Conservation (phyloP, 345 rosid species). For the Corymbia maculata region DNA sequence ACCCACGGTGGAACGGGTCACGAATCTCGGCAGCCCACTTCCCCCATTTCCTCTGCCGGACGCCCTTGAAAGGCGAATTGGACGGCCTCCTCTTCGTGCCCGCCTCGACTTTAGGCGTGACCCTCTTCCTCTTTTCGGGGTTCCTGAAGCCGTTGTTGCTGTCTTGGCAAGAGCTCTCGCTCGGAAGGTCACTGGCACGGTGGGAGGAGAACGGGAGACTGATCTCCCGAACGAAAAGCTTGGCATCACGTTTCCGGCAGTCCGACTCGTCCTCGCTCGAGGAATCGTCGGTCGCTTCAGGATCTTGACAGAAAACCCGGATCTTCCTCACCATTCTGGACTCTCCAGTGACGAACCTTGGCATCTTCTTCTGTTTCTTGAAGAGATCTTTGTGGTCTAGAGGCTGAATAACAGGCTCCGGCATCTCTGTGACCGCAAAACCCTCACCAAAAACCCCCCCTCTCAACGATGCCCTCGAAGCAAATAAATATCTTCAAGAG, state of each 20-base stretch:
- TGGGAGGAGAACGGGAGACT: conserved; percentile 16
- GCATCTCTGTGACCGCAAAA: conserved; percentile 20
- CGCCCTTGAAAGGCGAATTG: conserved; percentile 28
- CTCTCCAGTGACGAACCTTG: conserved; percentile 2
- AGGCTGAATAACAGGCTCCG: conserved; percentile 19
- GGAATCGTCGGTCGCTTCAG: conserved; percentile 86
- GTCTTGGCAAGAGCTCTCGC: conserved; percentile 57
- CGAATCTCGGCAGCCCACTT: conserved; percentile 90
- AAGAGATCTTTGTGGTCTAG: conserved; percentile 8
- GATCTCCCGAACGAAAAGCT: conserved; percentile 56
- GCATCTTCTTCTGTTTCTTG: conserved; percentile 12
- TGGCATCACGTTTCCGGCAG: conserved; percentile 7
- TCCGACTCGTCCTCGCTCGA: conserved; percentile 73
- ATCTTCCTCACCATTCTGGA: conserved; percentile 33
- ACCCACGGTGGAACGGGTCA: conserved; percentile 40
- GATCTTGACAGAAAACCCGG: conserved; percentile 64
- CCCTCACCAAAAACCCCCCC: conserved; percentile 26
- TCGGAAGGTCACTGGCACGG: not conserved
- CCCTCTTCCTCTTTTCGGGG: conserved; percentile 11
- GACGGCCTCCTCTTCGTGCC: not conserved
- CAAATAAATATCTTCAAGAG: not conserved
- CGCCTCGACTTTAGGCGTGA: conserved; percentile 1
- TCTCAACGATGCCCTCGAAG: not conserved
- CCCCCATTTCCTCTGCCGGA: conserved; percentile 83
- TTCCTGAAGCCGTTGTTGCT: conserved; percentile 41